Evolutionary conservation across 2,329 filamentous ascomycete genomes (phyloP).

Genomic region (Lachnellula occidentalis): DNA sequence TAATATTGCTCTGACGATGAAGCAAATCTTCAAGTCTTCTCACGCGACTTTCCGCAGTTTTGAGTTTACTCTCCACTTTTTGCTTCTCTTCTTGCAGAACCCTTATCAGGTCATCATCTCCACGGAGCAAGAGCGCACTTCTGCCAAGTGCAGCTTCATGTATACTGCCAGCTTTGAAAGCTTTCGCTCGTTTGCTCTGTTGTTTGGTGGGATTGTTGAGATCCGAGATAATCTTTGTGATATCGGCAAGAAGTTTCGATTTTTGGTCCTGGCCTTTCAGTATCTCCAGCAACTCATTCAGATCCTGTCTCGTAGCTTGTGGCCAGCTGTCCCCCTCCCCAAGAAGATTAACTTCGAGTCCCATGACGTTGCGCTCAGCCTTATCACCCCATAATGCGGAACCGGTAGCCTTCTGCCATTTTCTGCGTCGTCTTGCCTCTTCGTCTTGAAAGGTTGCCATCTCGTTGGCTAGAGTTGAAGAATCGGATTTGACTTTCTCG

Average conservation of each 20-base stretch:
- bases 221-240: constrained; percentile 72
- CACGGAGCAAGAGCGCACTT: constrained; percentile 77
- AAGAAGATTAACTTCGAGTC: constrained; percentile 79
- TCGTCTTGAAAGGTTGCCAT: constrained; percentile 90
- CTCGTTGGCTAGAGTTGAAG: constrained; percentile 82
- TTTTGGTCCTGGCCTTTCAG: constrained; percentile 63
- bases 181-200: constrained; percentile 79
- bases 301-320: constrained; percentile 64
- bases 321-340: constrained; percentile 82
- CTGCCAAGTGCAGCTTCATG: constrained; percentile 86
- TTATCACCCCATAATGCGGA: constrained; percentile 60
- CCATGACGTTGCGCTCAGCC: constrained; percentile 63
- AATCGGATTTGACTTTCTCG: constrained; percentile 84
- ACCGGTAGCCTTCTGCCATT: constrained; percentile 83
- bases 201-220: constrained; percentile 78
- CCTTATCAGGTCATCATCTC: constrained; percentile 76
- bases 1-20: constrained; percentile 69
- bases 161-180: constrained; percentile 93
- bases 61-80: constrained; percentile 67
- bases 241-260: constrained; percentile 60
- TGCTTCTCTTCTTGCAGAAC: constrained; percentile 79
- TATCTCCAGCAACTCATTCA: constrained; percentile 66
- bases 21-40: constrained; percentile 87
- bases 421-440: constrained; percentile 79
- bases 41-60: constrained; percentile 82